These are phyloP conservation scores for Pseudomicrostroma phylloplanum DNA, from an alignment of 1,284 basidiomycete species.

Conservation along the genomic window DNA sequence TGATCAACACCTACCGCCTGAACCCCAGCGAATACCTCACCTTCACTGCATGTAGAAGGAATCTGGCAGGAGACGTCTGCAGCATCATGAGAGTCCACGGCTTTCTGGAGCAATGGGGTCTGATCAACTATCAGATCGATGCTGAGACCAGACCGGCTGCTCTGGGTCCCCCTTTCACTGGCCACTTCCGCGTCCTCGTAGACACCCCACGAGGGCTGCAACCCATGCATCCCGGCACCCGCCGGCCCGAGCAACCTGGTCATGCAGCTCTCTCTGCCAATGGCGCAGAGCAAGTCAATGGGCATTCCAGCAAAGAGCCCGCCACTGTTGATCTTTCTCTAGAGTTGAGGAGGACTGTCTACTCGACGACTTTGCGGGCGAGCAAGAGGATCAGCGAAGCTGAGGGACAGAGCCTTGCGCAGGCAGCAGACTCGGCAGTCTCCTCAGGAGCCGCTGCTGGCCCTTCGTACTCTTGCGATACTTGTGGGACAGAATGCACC, in stretches of 20 bases:
- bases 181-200: conserved; percentile 93
- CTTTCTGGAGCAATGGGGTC: conserved; percentile 96
- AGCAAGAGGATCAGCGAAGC: conserved; percentile 38
- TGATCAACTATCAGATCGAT: conserved; percentile 99
- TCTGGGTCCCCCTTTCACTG: conserved; percentile 92
- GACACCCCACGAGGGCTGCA: conserved; percentile 94
- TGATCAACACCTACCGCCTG: conserved; percentile 96
- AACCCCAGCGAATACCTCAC: conserved; percentile 94
- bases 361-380: conserved; percentile 45
- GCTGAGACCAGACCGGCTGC: conserved; percentile 90
- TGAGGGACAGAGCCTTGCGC: conserved; percentile 40
- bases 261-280: conserved; percentile 50
- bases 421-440: conserved; percentile 56
- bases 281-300: conserved; percentile 52
- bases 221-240: conserved; percentile 74
- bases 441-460: conserved; percentile 54
- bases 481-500: conserved; percentile 89
- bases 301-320: conserved; percentile 64
- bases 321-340: conserved; percentile 52
- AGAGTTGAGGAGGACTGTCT: conserved; percentile 45
- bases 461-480: conserved; percentile 72
- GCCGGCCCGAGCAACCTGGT: conserved; percentile 9
- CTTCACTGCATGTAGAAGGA: conserved; percentile 90
- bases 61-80: conserved; percentile 95
- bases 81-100: conserved; percentile 98